phyloP scores from a whole-genome alignment of 805 yeast genomes.

The Tetrapisispora pingtungensis region DNA sequence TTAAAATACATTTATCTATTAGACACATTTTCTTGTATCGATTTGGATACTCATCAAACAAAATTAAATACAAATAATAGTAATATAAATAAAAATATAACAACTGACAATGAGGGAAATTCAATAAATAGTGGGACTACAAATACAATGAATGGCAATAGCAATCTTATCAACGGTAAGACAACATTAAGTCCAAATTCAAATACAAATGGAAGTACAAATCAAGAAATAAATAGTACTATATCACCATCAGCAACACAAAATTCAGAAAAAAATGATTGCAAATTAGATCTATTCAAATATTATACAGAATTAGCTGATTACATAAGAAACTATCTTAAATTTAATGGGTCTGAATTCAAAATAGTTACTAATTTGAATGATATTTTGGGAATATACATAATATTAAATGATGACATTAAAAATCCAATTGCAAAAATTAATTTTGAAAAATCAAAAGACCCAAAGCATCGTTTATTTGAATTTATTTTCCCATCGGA shows the following conservation, averaged over 20 bases:
- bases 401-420: constrained; percentile 4
- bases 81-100: constrained; percentile 4
- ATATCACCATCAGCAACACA: background rate
- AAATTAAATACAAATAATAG: background rate
- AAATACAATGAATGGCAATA: too few species aligned
- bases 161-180: background rate
- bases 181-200: background rate
- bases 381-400: constrained; percentile 25
- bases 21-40: constrained; percentile 25
- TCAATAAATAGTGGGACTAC: constrained; percentile 3
- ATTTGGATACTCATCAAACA: constrained; percentile 11
- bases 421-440: constrained; percentile 15
- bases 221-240: background rate
- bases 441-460: constrained; percentile 16
- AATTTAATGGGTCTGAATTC: constrained; percentile 9
- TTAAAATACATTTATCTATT: constrained; percentile 24
- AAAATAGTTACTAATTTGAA: constrained; percentile 19
- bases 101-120: background rate
- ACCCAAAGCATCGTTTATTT: constrained; percentile 17
- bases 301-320: constrained; percentile 25
- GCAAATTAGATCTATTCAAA: constrained; percentile 25
- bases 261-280: constrained; percentile 4
- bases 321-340: constrained; percentile 15
- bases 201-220: background rate
- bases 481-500: constrained; percentile 20